A percentile compares a stretch with the other conserved stretches of the same genome.
Conservation (phyloP, 257 asterid species). For the Pogostemon cablin region DNA sequence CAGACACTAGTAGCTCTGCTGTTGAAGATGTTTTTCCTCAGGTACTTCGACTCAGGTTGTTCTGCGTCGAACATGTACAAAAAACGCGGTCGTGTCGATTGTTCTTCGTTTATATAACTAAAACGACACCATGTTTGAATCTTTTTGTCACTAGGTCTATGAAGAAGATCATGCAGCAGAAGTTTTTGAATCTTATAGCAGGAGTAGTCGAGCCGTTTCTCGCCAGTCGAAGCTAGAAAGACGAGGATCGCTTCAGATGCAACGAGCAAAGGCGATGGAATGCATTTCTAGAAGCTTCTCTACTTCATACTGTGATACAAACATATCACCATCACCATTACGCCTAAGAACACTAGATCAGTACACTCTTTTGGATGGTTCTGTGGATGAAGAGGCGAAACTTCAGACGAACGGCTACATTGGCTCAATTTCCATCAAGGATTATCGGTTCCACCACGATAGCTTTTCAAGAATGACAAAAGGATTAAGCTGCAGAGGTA, state of each 20-base stretch:
- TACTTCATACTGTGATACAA: slow-evolving; percentile 37
- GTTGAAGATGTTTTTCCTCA: slow-evolving; percentile 44
- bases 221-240: slow-evolving; percentile 36
- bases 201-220: slow-evolving; percentile 39
- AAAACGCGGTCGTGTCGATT: not conserved
- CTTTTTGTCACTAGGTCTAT: slow-evolving; percentile 43
- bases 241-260: slow-evolving; percentile 34
- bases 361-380: not conserved
- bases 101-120: slow-evolving; percentile 5
- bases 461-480: too few relatives aligned
- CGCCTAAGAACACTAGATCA: slow-evolving; percentile 34
- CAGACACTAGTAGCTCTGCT: slow-evolving; percentile 38
- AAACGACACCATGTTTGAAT: slow-evolving; percentile 21
- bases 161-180: slow-evolving; percentile 27
- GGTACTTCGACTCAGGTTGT: slow-evolving; percentile 40
- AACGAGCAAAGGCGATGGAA: slow-evolving; percentile 33
- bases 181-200: slow-evolving; percentile 30
- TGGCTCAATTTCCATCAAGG: too few relatives aligned
- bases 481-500: too few relatives aligned
- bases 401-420: too few relatives aligned
- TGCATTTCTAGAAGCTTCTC: slow-evolving; percentile 57
- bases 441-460: too few relatives aligned
- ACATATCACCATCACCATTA: slow-evolving; percentile 38
- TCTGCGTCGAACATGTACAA: too few relatives aligned
- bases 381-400: too few relatives aligned